These are phyloP conservation scores for Phaeodactylum tricornutum DNA, from an alignment of 108 stramenopile genomes.

Conservation along the genomic window DNA sequence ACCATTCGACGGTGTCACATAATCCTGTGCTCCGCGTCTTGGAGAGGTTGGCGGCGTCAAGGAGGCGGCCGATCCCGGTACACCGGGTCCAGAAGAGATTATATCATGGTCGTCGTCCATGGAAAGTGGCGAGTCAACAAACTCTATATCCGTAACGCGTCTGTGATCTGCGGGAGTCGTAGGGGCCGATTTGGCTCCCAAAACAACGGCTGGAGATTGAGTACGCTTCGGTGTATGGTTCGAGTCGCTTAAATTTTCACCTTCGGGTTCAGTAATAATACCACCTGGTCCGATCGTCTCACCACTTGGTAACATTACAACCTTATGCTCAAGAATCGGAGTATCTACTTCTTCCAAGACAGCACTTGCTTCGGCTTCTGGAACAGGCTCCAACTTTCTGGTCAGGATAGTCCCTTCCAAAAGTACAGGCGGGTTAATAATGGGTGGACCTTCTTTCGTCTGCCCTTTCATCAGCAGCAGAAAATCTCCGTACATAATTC, in stretches of 20 bases:
- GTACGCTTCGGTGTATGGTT: too few species aligned
- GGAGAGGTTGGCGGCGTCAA: conserved; percentile 54
- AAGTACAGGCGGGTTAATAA: too few species aligned
- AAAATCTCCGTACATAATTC: conserved; percentile 74
- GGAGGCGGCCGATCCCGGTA: not conserved
- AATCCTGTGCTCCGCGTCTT: conserved; percentile 5
- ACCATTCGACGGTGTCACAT: conserved; percentile 1
- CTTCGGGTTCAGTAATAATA: too few species aligned
- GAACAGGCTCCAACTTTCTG: too few species aligned
- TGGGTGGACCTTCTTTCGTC: conserved; percentile 20
- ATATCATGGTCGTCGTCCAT: conserved; percentile 35
- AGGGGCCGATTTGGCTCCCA: not conserved
- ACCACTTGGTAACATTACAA: too few species aligned
- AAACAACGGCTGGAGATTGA: too few species aligned
- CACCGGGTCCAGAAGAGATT: conserved; percentile 3
- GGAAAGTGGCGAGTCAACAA: conserved; percentile 11
- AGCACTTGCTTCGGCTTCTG: too few species aligned
- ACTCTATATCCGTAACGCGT: not conserved
- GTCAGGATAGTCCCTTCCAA: too few species aligned
- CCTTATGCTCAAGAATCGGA: too few species aligned
- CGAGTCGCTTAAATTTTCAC: too few species aligned
- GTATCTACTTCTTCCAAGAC: too few species aligned
- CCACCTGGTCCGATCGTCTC: too few species aligned
- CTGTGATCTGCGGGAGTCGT: conserved; percentile 2
- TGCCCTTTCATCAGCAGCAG: conserved; percentile 84